These are phyloP conservation scores for Microsporum ferrugineum DNA, from an alignment of 2,329 filamentous ascomycete genomes.

Conservation along the genomic window DNA sequence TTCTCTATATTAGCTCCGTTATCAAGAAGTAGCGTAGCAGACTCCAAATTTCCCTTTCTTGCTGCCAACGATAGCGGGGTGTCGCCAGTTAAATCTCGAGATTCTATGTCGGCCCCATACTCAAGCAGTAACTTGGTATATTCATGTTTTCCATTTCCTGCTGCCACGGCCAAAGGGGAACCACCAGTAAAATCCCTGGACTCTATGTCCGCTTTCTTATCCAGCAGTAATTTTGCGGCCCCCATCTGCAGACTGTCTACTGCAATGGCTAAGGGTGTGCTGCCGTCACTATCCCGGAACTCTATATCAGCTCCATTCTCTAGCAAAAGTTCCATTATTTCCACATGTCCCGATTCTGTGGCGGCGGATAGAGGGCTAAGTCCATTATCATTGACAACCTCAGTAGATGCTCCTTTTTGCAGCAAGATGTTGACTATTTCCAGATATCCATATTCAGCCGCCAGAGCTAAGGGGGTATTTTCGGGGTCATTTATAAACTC, in stretches of 20 bases:
- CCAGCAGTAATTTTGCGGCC: neutral
- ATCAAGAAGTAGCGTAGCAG: neutral
- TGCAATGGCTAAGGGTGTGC: neutral
- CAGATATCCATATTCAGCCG: neutral
- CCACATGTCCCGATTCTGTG: neutral
- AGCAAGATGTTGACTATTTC: neutral
- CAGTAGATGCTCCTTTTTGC: neutral
- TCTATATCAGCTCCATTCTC: neutral
- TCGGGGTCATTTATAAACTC: neutral
- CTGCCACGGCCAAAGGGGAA: neutral
- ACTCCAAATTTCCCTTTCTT: neutral
- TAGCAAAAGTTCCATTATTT: neutral
- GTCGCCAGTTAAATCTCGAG: neutral
- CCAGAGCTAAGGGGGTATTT: neutral
- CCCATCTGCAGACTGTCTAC: neutral
- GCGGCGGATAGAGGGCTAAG: neutral
- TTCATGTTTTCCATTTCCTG: neutral
- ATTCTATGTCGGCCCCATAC: neutral
- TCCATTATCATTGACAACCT: neutral
- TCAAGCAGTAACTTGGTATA: neutral
- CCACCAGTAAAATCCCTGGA: neutral
- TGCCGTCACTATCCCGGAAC: neutral
- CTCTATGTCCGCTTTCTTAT: neutral
- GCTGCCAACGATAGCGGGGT: neutral
- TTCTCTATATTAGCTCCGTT: neutral